These are phyloP conservation scores for Nidula niveotomentosa DNA, from an alignment of 1,284 basidiomycete genomes.

Conservation along the genomic window DNA sequence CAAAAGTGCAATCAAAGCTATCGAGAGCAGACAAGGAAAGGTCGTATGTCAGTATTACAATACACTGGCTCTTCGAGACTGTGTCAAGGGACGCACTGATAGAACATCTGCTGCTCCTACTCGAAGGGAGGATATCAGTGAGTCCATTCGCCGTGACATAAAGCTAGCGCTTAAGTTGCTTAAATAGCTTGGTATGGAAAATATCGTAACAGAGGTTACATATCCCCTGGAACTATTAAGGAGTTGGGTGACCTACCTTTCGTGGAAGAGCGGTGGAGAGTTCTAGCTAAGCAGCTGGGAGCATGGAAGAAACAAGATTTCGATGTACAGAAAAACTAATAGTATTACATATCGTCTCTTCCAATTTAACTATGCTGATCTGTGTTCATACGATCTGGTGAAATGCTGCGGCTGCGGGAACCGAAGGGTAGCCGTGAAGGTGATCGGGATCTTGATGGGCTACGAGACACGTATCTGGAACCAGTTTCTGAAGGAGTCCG, in stretches of 20 bases:
- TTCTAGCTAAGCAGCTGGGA: slow-evolving; percentile 59
- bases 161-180: slow-evolving; percentile 1
- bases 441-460: slow-evolving; percentile 52
- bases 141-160: slow-evolving; percentile 22
- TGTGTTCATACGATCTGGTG: slow-evolving; percentile 51
- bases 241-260: slow-evolving; percentile 56
- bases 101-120: slow-evolving; percentile 77
- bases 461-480: slow-evolving; percentile 64
- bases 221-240: slow-evolving; percentile 55
- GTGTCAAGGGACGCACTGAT: slow-evolving; percentile 72
- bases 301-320: slow-evolving; percentile 60
- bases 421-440: slow-evolving; percentile 41
- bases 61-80: slow-evolving; percentile 78
- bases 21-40: slow-evolving; percentile 82
- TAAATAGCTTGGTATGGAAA: slow-evolving; percentile 70
- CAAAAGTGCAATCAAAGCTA: slow-evolving; percentile 81
- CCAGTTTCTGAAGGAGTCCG: slow-evolving; percentile 43
- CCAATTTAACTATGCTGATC: slow-evolving; percentile 17
- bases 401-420: slow-evolving; percentile 61
- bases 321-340: slow-evolving; percentile 41
- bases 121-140: slow-evolving; percentile 84
- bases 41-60: slow-evolving; percentile 96
- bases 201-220: slow-evolving; percentile 71
- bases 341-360: slow-evolving; percentile 2
- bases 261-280: slow-evolving; percentile 67